Evolutionary conservation across 2,329 filamentous ascomycete genomes (phyloP), one percentile per base, ranked within the genome.

Genomic region (Aureobasidium sp.): DNA sequence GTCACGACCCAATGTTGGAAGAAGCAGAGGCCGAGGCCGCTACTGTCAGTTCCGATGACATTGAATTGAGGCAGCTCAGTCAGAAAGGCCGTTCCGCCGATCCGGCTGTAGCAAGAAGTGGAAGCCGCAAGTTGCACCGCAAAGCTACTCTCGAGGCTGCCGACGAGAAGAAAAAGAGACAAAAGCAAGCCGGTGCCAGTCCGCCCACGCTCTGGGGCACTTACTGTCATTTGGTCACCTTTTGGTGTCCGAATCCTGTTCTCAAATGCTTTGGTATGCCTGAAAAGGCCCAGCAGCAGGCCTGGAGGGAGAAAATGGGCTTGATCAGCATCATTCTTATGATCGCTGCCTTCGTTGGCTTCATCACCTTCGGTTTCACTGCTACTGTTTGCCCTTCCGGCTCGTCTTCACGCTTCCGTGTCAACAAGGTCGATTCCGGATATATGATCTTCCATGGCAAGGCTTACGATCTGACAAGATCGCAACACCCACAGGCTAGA

Each of bases 301-400:
- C 94, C 2, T 99, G 94, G 94, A 85, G 94, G 67, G 94, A 99
- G 74, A 99, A 99, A 82, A 95, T 99, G 81, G 94, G 94, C 2
- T 78, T 99, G 63, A 90, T 97, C 77, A 96, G 92, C 76, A 86
- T 99, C 71, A 99, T 99, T 72, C 72, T 96, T 36, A 72, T 88
- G 64, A 92, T 97, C 72, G 95, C 92, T 80, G 83, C 85, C 11
- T 86, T 92, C 71, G 93, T 99, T 52, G 94, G 94, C 71, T 99
- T 93, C 77, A 79, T 99, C 60, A 99, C 94, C 0, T 99, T 99
- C 70, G 94, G 94, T 48, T 99, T 99, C 76, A 97, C 90, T 4
- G 84, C 89, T 64, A 87, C 87, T 5, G 94, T 99, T 20, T 99
- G 94, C 74, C 86, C 88, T 17, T 75, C 78, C 2, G 87, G 90